Evolutionary conservation across 208 protist species (phyloP).

Genomic region (Zelonia costaricensis): DNA sequence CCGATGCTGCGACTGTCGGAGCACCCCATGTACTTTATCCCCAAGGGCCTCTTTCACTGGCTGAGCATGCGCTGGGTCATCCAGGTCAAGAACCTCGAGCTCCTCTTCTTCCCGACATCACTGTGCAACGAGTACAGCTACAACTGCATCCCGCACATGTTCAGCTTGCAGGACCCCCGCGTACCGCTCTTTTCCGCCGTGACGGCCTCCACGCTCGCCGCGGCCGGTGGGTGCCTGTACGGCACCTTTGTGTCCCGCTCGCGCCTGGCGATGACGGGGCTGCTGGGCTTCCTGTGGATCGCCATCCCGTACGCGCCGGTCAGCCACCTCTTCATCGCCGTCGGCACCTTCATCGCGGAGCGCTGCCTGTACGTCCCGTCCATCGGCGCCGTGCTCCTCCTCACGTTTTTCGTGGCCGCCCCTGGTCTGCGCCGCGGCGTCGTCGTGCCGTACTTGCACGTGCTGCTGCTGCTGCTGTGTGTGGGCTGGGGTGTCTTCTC

Average conservation of each 20-base stretch:
- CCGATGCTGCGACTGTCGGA: conserved; percentile 62
- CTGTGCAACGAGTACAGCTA: conserved; percentile 91
- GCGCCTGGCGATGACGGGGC: conserved; percentile 14
- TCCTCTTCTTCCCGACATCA: conserved; percentile 74
- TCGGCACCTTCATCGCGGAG: conserved; percentile 88
- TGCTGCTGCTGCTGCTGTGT: conserved; percentile 25
- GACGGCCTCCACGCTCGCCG: conserved; percentile 5
- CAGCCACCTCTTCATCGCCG: conserved; percentile 75
- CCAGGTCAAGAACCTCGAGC: conserved; percentile 73
- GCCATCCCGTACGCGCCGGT: conserved; percentile 80
- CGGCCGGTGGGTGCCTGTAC: conserved; percentile 6
- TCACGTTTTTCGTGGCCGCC: conserved; percentile 20
- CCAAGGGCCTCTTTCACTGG: conserved; percentile 34
- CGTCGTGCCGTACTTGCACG: conserved; percentile 9
- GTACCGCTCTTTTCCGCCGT: conserved; percentile 28
- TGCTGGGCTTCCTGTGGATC: conserved; percentile 56
- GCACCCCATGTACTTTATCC: conserved; percentile 78
- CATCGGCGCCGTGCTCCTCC: conserved; percentile 27
- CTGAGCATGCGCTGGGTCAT: conserved; percentile 55
- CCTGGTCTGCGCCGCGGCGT: conserved; percentile 10
- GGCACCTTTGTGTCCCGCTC: conserved; percentile 16
- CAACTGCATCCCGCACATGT: conserved; percentile 82
- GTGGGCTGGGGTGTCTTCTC: conserved; percentile 40
- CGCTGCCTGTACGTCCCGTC: conserved; percentile 85
- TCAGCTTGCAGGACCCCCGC: conserved; percentile 37